Evolutionary conservation across 441 rosid species (phyloP).

Genomic region (Populus trichocarpa): DNA sequence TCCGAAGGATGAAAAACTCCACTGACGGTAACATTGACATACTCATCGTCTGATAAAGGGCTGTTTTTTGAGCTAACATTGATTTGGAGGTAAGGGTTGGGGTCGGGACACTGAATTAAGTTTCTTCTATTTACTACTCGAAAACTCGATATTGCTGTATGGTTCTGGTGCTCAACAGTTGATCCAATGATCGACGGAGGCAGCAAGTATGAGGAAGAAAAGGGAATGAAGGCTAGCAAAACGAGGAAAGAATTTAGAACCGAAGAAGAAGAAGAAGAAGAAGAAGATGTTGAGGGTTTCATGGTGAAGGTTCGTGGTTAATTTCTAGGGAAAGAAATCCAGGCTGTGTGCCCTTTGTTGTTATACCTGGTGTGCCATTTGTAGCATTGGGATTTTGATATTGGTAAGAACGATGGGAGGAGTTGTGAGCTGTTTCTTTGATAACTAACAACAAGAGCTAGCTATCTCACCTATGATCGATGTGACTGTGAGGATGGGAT

Average conservation of each 20-base stretch:
- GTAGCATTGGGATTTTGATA: neutral
- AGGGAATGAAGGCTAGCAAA: neutral
- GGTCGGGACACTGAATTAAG: constrained; percentile 30
- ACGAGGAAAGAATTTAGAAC: constrained; percentile 1
- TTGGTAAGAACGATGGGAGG: neutral
- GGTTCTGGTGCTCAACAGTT: constrained; percentile 22
- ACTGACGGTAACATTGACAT: constrained; percentile 39
- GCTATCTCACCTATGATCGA: too few species aligned
- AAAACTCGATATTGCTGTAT: constrained; percentile 48
- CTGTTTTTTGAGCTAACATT: constrained; percentile 14
- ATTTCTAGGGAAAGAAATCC: neutral
- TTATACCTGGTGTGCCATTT: neutral
- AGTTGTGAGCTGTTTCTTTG: too few species aligned
- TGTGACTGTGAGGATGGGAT: too few species aligned
- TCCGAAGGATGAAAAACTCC: constrained; percentile 42
- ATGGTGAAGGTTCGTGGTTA: neutral
- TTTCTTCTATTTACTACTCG: constrained; percentile 50
- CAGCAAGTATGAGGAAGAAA: constrained; percentile 18
- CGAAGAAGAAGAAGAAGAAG: neutral
- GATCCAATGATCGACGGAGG: constrained; percentile 34
- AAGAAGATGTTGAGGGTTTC: neutral
- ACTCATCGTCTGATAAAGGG: constrained; percentile 36
- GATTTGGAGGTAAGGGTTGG: constrained; percentile 32
- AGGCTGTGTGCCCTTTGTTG: neutral
- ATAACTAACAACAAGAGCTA: too few species aligned